Evolutionary conservation across 345 rosid species (phyloP), one percentile per base, ranked within the genome.

Genomic region (Fremontodendron californicum): DNA sequence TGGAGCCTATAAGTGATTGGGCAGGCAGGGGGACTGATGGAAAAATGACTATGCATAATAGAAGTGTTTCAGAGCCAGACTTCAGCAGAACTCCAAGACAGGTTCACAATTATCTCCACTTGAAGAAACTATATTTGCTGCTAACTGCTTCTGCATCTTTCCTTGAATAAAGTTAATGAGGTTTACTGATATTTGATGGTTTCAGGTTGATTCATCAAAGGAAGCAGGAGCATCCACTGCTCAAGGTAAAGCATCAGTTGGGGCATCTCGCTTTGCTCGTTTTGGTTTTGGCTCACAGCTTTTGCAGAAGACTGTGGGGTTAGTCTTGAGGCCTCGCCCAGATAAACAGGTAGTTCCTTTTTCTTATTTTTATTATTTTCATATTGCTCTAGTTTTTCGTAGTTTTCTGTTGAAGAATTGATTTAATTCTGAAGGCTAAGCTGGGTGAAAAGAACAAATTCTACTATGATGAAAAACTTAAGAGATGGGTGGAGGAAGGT

Each of bases 401-500:
- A 25, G 18, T 11, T 25, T 49, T 68, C n/a, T n/a, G n/a, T n/a
- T n/a, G n/a, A n/a, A n/a, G n/a, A n/a, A n/a, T n/a, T n/a, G n/a
- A n/a, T n/a, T n/a, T n/a, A n/a, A n/a, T n/a, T 60, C 62, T 86
- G 81, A 82, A 96, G 99, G 99, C 99, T 67, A 96, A 93, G 82
- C 75, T 96, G 87, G 99, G 99, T 12, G 95, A 87, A 35, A 88
- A 78, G 79, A 96, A 93, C 81, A 91, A 90, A 77, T 96, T 96
- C 78, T 91, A 93, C 60, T 96, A 89, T 64, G 98, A 96, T 55
- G 98, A 92, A 76, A 93, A 93, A 71, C 94, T 91, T 27, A 96
- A 93, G 88, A 90, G 92, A 89, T 93, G 99, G 99, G 94, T 93
- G 71, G 97, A 96, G 86, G 97, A 87, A 87, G 99, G 99, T 73